Percentiles rank a stretch among this genome's conserved stretches.
These are phyloP conservation scores for Geranium brycei DNA, from an alignment of 345 rosid species.

Conservation along the genomic window DNA sequence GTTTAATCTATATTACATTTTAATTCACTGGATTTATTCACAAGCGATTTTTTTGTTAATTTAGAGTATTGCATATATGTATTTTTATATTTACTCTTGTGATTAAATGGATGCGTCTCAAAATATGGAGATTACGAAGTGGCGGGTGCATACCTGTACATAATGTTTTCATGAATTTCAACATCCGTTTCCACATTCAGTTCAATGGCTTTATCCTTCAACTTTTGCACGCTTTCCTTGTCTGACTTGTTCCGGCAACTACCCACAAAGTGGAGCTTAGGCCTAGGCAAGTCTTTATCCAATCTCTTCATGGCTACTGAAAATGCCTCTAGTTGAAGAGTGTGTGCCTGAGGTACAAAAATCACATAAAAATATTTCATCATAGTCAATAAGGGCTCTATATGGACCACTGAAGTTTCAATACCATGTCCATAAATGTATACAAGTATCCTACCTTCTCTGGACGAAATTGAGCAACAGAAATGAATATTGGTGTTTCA, in stretches of 20 bases:
- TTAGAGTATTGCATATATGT: not conserved
- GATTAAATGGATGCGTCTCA: not conserved
- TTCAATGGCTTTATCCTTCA: slow-evolving; percentile 60
- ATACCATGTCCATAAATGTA: slow-evolving; percentile 24
- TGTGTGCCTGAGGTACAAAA: slow-evolving; percentile 60
- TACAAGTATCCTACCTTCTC: slow-evolving; percentile 76
- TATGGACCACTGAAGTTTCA: slow-evolving; percentile 17
- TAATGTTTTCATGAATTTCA: slow-evolving; percentile 57
- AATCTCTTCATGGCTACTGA: slow-evolving; percentile 42
- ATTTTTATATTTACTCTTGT: not conserved
- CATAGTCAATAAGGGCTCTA: slow-evolving; percentile 9
- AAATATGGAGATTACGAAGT: not conserved
- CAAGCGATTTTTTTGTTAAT: too few relatives aligned
- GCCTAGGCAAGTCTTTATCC: slow-evolving; percentile 40
- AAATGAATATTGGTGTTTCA: slow-evolving; percentile 51
- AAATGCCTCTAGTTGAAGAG: slow-evolving; percentile 87
- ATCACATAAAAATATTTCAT: slow-evolving; percentile 10
- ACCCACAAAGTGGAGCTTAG: slow-evolving; percentile 85
- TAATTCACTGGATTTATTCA: too few relatives aligned
- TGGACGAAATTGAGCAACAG: slow-evolving; percentile 95
- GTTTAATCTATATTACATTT: too few relatives aligned
- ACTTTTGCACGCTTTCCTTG: slow-evolving; percentile 62
- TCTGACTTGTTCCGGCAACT: slow-evolving; percentile 81
- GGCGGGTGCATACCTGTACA: slow-evolving; percentile 48
- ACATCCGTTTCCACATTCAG: slow-evolving; percentile 50